A percentile compares a stretch with the other conserved stretches of the same genome.
Evolutionary conservation across 768 basidiomycete species (phyloP).

Genomic region (Hericium alpestre): DNA sequence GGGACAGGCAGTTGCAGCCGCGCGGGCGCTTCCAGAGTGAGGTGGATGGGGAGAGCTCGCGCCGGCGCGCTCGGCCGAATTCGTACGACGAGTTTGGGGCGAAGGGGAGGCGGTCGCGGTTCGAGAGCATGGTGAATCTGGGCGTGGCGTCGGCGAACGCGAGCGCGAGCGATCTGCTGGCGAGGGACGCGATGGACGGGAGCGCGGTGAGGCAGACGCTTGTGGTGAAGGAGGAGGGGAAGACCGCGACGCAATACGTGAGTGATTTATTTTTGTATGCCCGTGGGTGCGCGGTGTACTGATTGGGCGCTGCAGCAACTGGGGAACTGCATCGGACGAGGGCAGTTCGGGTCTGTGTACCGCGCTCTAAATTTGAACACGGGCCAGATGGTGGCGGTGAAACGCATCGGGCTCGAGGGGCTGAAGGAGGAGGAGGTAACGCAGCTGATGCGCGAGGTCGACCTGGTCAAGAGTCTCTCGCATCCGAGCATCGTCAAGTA

Average conservation of each 20-base stretch:
- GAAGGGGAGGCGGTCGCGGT: slow-evolving; percentile 44
- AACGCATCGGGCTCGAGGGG: slow-evolving; percentile 84
- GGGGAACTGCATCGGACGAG: slow-evolving; percentile 92
- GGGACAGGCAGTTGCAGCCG: slow-evolving; percentile 27
- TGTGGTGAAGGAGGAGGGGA: slow-evolving; percentile 73
- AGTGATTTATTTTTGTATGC: slow-evolving; percentile 25
- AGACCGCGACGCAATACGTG: slow-evolving; percentile 71
- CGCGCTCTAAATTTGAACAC: slow-evolving; percentile 88
- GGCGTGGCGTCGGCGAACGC: slow-evolving; percentile 40
- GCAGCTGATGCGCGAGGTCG: slow-evolving; percentile 90
- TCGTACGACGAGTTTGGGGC: slow-evolving; percentile 60
- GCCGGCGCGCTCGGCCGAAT: slow-evolving; percentile 47
- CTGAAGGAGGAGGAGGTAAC: slow-evolving; percentile 84
- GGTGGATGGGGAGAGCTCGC: slow-evolving; percentile 43
- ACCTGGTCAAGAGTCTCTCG: slow-evolving; percentile 78
- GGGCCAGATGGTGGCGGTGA: slow-evolving; percentile 98
- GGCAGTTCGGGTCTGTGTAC: slow-evolving; percentile 95
- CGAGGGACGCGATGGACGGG: slow-evolving; percentile 55
- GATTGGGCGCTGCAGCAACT: slow-evolving; percentile 59
- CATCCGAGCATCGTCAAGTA: slow-evolving; percentile 98
- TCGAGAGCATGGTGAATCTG: slow-evolving; percentile 64
- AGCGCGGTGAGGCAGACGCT: slow-evolving; percentile 56
- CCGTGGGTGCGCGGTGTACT: slow-evolving; percentile 1
- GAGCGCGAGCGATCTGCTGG: slow-evolving; percentile 56
- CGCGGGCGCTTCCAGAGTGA: slow-evolving; percentile 71